These are phyloP conservation scores for Phaeotremella skinneri DNA, from an alignment of 768 basidiomycete species.

Conservation along the genomic window DNA sequence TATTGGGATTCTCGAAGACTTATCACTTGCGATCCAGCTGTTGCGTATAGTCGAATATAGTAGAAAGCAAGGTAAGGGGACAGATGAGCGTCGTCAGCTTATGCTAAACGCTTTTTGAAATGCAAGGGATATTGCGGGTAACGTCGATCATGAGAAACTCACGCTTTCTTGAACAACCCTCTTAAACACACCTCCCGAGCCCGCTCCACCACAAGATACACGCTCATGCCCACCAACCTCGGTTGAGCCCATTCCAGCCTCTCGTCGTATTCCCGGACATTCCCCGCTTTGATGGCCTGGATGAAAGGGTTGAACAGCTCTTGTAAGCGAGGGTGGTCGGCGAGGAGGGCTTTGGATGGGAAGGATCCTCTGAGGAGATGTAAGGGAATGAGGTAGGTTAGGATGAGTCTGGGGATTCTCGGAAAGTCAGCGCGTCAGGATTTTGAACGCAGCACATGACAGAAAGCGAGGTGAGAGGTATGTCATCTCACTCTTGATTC, in stretches of 20 bases:
- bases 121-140: no score
- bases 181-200: constrained; percentile 83
- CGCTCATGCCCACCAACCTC: constrained; percentile 76
- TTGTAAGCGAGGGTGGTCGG: constrained; percentile 68
- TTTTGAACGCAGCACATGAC: not conserved
- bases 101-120: no score
- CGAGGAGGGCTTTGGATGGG: constrained; percentile 68
- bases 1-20: constrained; percentile 74
- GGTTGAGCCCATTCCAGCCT: constrained; percentile 68
- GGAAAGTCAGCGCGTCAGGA: not conserved
- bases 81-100: no score
- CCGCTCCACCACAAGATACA: constrained; percentile 82
- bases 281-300: constrained; percentile 69
- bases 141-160: constrained; percentile 25
- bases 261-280: constrained; percentile 74
- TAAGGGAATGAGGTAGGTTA: constrained; percentile 85
- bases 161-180: constrained; percentile 64
- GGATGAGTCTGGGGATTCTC: constrained; percentile 67
- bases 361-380: constrained; percentile 83
- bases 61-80: not conserved
- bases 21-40: constrained; percentile 78
- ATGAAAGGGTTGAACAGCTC: constrained; percentile 79
- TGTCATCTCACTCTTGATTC: constrained; percentile 82
- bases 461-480: constrained; percentile 10
- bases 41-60: constrained; percentile 14